Base-by-base conservation (phyloP, 2,329 filamentous ascomycete species). In the Niveomyces coronatus region DNA sequence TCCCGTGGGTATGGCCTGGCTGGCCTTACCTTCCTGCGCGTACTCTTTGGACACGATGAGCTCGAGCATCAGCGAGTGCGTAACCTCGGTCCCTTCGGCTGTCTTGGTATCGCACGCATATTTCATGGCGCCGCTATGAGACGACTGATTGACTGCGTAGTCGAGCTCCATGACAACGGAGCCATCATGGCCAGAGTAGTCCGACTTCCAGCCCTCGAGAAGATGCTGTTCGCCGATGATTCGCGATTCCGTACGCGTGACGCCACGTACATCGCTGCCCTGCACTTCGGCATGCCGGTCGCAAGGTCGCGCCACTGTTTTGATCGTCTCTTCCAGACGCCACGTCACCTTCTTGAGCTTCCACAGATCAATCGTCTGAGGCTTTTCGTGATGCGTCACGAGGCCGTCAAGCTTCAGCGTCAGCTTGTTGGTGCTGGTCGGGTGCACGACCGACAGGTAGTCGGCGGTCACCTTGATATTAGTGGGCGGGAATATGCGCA, bases 41-140 rank as follows among this genome's bases (percentile, higher is more conserved):
- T 85, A 91, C 58, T 96, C 89, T 60, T 95, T 87, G 3, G 85
- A 84, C 16, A 98, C 87, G 35, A 96, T 87, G 66, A 96, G 78
- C 63, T 98, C 89, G 41, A 96, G 74, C 52, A 94, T 76, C 31
- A 98, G 74, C 53, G 82, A 79, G 67, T 98, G 89, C 36, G 77
- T 78, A 41, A 94, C 77, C 51, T 82, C 78, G 48, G 86, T 78
- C 37, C 86, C 86, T 51, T 82, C 79, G 35, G 71, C 64, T 39
- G 81, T 75, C 50, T 83, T 82, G 54, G 84, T 71, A 54, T 93
- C 85, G 65, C 87, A 94, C 17, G 82, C 73, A 26, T 82, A 81
- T 54, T 80, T 76, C 44, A 55, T 63, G 22, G 67, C 63, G 20
- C 71, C 71, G 45, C 57, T 43, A 42, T 53, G 47, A 71, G 72